Base-by-base conservation (phyloP, 2,329 filamentous ascomycete species). In the Aspergillus tamarii region DNA sequence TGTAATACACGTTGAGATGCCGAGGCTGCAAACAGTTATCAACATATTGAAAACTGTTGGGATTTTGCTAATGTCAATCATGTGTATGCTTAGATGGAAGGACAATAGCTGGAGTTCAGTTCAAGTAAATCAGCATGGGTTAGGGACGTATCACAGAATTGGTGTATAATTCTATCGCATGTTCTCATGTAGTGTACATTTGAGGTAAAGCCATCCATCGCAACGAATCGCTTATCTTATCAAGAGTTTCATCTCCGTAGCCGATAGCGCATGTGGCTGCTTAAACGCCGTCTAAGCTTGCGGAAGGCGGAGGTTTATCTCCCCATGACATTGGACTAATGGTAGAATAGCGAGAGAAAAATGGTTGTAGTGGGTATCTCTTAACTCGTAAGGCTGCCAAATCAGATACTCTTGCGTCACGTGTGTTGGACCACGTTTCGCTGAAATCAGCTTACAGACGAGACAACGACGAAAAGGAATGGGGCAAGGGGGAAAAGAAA, bases 1-100 rank as follows among this genome's bases (percentile, higher is more conserved):
- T 54, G 52, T 54, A 54, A 54, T 54, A 8, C 32, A 23, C 30
- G 52, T 54, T 54, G 52, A 54, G 52, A 54, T 54, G 52, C 52
- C 52, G 52, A 54, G 52, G 52, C 52, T 32, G 26, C 48, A 54
- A 36, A 21, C 50, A 53, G 50, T 8, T 34, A 34, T 34, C 50
- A 53, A 53, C 21, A n/a, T 36, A 19, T 23, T 36, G 52, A 36
- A 14, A 34, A 26, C n/a, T 30, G 32, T 34, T 54, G 52, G 30
- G 52, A 39, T 54, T 52, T 30, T 30, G 48, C 48, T 19, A 1
- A 16, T 19, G 12, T 32, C 26, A 19, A 52, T 50, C 23, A 50
- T 28, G 23, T 50, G 43, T 19, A 50, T 52, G 26, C 26, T 52
- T n/a, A 52, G 26, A 21, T 30, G 10, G 16, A n/a, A 52, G 7